These are phyloP conservation scores for Boletus rex-veris DNA, from an alignment of 768 basidiomycete genomes.

Conservation along the genomic window DNA sequence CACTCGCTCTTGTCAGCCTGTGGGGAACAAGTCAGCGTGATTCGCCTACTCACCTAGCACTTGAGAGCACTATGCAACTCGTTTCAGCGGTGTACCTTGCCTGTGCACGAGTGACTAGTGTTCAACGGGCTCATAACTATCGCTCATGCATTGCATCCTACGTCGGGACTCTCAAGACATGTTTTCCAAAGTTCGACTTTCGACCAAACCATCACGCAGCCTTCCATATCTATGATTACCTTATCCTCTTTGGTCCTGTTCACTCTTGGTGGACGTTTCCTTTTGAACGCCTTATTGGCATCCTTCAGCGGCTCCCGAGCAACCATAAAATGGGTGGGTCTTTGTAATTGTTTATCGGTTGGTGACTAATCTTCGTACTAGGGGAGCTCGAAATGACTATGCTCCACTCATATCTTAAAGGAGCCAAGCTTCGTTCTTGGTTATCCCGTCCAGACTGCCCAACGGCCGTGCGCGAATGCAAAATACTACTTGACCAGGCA, in stretches of 20 bases:
- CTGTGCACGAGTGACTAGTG: constrained; percentile 12
- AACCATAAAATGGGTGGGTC: constrained; percentile 37
- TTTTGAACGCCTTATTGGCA: constrained; percentile 23
- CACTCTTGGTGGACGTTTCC: constrained; percentile 32
- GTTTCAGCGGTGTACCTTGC: constrained; percentile 26
- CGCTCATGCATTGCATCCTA: constrained; percentile 13
- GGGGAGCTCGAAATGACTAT: constrained; percentile 11
- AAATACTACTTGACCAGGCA: constrained; percentile 16
- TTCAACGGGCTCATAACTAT: constrained; percentile 9
- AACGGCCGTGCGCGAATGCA: constrained; percentile 11
- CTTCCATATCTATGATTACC: constrained; percentile 32
- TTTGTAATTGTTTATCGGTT: neutral
- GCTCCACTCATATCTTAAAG: constrained; percentile 14
- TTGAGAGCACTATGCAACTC: constrained; percentile 27
- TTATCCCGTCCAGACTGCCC: constrained; percentile 18
- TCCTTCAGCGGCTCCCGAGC: constrained; percentile 16
- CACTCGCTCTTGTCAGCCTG: constrained; percentile 28
- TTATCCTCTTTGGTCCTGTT: constrained; percentile 36
- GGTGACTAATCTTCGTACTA: neutral
- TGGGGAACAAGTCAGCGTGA: neutral
- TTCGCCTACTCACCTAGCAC: too few species aligned
- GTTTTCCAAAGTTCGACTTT: too few species aligned
- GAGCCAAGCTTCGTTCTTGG: constrained; percentile 13
- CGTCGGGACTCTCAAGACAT: neutral
- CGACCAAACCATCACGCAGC: too few species aligned